Percentiles rank a stretch among this genome's conserved stretches.
These are phyloP conservation scores for Cercophora scortea DNA, from an alignment of 495 filamentous ascomycete species.

Conservation along the genomic window DNA sequence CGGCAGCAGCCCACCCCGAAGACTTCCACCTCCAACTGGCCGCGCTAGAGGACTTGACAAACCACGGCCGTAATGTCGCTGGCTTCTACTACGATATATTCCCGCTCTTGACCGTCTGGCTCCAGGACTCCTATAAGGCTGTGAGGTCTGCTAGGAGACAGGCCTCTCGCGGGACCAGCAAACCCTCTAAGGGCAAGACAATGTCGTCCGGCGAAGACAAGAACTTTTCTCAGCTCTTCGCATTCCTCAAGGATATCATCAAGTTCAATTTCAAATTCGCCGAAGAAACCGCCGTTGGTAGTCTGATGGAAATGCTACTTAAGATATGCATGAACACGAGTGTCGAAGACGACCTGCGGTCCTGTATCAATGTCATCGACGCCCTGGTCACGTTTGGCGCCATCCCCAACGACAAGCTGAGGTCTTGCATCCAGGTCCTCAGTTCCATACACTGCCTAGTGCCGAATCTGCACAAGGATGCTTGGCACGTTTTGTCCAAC, in stretches of 20 bases:
- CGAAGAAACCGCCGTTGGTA: slow-evolving; percentile 55
- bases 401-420: slow-evolving; percentile 60
- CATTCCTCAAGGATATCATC: slow-evolving; percentile 69
- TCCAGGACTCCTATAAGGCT: slow-evolving; percentile 47
- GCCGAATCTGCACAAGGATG: slow-evolving; percentile 56
- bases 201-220: slow-evolving; percentile 54
- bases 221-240: slow-evolving; percentile 60
- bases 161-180: slow-evolving; percentile 19
- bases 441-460: slow-evolving; percentile 77
- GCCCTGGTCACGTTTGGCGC: slow-evolving; percentile 70
- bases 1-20: slow-evolving; percentile 39
- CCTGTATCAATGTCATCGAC: slow-evolving; percentile 70
- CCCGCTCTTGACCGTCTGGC: slow-evolving; percentile 50
- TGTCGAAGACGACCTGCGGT: slow-evolving; percentile 62
- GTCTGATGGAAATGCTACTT: slow-evolving; percentile 59
- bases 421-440: slow-evolving; percentile 66
- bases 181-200: slow-evolving; percentile 39
- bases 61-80: slow-evolving; percentile 52
- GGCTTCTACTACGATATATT: slow-evolving; percentile 58
- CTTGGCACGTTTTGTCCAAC: slow-evolving; percentile 70
- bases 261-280: slow-evolving; percentile 77
- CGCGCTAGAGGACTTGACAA: slow-evolving; percentile 54
- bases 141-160: slow-evolving; percentile 41
- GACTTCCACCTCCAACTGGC: slow-evolving; percentile 58
- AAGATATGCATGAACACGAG: slow-evolving; percentile 70